These are phyloP conservation scores for Athelia sp. DNA, from an alignment of 1,284 basidiomycete genomes.

Conservation along the genomic window DNA sequence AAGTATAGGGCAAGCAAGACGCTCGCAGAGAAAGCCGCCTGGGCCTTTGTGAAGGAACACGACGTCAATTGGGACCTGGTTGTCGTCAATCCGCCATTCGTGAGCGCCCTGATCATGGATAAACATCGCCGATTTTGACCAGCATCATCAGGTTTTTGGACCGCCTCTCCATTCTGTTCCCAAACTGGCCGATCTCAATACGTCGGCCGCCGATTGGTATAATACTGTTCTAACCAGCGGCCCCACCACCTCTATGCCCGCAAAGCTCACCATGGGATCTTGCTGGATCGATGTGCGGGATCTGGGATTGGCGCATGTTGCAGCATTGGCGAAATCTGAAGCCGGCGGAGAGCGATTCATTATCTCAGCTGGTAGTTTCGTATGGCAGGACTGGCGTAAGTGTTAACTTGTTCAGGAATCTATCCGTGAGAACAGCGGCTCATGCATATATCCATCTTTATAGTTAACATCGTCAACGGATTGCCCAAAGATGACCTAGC, in stretches of 20 bases:
- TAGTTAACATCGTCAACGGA: too few relatives aligned
- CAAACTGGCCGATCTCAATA: constrained; percentile 45
- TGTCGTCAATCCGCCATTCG: constrained; percentile 53
- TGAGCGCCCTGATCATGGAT: constrained; percentile 19
- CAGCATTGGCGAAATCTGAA: constrained; percentile 46
- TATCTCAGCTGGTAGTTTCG: constrained; percentile 28
- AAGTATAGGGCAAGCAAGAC: constrained; percentile 65
- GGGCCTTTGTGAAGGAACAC: constrained; percentile 45
- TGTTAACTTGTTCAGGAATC: neutral
- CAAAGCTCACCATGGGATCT: constrained; percentile 14
- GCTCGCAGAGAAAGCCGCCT: constrained; percentile 61
- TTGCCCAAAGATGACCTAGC: too few relatives aligned
- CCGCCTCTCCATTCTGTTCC: constrained; percentile 47
- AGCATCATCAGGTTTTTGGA: constrained; percentile 26
- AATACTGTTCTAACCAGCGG: constrained; percentile 16
- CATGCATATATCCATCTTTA: too few relatives aligned
- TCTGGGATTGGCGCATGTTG: constrained; percentile 52
- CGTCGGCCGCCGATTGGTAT: constrained; percentile 32
- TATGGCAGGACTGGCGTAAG: constrained; percentile 27
- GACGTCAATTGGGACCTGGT: constrained; percentile 47
- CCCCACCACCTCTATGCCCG: constrained; percentile 16
- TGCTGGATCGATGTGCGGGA: constrained; percentile 62
- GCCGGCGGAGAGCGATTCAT: constrained; percentile 62
- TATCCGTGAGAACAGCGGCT: too few relatives aligned
- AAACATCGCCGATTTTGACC: neutral